These are phyloP conservation scores for Emergomyces orientalis DNA, from an alignment of 2,329 filamentous ascomycete species.

Conservation along the genomic window DNA sequence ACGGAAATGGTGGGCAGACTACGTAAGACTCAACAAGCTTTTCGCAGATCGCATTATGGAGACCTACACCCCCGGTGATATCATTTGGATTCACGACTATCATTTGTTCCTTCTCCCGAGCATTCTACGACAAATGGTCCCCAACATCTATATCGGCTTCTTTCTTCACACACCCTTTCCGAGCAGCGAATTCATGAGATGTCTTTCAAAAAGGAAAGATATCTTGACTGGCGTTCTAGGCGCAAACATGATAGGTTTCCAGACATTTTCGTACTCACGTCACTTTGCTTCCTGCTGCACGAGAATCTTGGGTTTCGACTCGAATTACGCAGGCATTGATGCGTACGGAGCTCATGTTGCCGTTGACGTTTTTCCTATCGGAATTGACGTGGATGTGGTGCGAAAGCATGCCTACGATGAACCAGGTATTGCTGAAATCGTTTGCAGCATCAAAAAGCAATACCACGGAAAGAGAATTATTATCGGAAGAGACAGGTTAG, in stretches of 20 bases:
- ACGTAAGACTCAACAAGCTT: constrained; percentile 82
- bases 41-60: constrained; percentile 85
- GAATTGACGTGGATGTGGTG: constrained; percentile 78
- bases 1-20: constrained; percentile 80
- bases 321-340: constrained; percentile 74
- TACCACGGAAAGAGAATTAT: constrained; percentile 92
- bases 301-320: constrained; percentile 80
- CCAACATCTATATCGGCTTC: constrained; percentile 88
- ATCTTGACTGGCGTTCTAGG: constrained; percentile 82
- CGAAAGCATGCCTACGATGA: constrained; percentile 64
- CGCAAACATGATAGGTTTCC: constrained; percentile 88
- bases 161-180: constrained; percentile 92
- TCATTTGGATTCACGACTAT: constrained; percentile 90
- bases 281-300: constrained; percentile 95
- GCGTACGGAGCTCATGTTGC: constrained; percentile 82
- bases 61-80: constrained; percentile 83
- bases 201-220: constrained; percentile 79
- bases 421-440: constrained; percentile 60
- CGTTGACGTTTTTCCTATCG: constrained; percentile 89
- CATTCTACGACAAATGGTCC: constrained; percentile 74
- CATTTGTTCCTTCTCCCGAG: constrained; percentile 83
- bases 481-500: constrained; percentile 85
- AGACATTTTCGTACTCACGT: constrained; percentile 88
- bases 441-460: constrained; percentile 61
- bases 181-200: constrained; percentile 89